Percentiles rank a stretch among this genome's conserved stretches.
These are phyloP conservation scores for Obba rivulosa DNA, from an alignment of 768 basidiomycete species.

Conservation along the genomic window DNA sequence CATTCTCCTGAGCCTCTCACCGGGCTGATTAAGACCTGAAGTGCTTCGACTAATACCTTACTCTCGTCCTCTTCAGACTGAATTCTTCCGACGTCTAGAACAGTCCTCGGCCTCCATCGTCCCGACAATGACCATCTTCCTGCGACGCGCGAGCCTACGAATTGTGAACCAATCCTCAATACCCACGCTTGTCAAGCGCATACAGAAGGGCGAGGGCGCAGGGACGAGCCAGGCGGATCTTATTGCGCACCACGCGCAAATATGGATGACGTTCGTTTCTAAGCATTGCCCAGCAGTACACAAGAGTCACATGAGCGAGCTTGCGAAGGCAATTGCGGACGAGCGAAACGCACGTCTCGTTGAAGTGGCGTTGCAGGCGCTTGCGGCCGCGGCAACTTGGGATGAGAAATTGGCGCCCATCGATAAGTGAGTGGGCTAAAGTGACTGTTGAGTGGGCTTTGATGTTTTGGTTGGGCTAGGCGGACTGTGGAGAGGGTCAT, in stretches of 20 bases:
- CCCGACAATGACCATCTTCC: constrained; percentile 62
- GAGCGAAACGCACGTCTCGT: constrained; percentile 49
- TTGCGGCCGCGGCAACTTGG: constrained; percentile 60
- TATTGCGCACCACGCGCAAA: constrained; percentile 43
- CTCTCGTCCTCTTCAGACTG: constrained; percentile 45
- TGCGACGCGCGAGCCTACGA: constrained; percentile 66
- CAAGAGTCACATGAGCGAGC: constrained; percentile 68
- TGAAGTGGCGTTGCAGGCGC: constrained; percentile 69
- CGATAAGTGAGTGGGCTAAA: constrained; percentile 57
- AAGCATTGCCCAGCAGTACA: constrained; percentile 74
- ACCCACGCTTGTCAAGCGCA: constrained; percentile 68
- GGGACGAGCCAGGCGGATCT: constrained; percentile 31
- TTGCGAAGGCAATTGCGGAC: constrained; percentile 68
- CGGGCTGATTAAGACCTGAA: not conserved
- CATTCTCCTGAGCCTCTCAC: not conserved
- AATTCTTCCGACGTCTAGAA: constrained; percentile 74
- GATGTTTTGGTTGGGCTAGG: constrained; percentile 34
- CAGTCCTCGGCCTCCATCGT: constrained; percentile 56
- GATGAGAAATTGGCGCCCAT: constrained; percentile 51
- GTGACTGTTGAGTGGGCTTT: not conserved
- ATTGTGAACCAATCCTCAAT: constrained; percentile 84
- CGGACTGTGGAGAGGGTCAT: constrained; percentile 60
- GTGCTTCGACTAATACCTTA: not conserved
- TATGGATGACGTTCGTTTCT: constrained; percentile 54
- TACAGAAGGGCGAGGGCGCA: constrained; percentile 43